phyloP scores from a whole-genome alignment of 371 early-diverging fungal genomes.

The Umbelopsis sp. region DNA sequence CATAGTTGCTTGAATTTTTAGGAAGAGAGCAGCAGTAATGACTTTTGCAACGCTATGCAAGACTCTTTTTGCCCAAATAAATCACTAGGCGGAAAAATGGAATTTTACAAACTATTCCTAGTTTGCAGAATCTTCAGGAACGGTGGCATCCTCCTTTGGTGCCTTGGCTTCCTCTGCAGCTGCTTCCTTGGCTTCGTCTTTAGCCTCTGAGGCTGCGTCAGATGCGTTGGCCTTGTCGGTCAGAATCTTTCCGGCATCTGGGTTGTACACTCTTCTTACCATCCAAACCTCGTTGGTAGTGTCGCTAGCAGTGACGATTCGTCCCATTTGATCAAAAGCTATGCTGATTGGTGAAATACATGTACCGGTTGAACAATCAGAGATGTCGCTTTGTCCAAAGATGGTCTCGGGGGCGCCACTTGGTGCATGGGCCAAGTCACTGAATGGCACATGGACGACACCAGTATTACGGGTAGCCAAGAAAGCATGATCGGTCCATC shows the following conservation, averaged over 20 bases:
- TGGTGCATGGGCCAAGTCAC: conserved; percentile 49
- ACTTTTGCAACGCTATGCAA: no score
- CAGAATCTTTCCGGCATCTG: conserved; percentile 33
- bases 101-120: no score
- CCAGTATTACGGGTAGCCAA: conserved; percentile 38
- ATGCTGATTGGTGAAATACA: conserved; percentile 43
- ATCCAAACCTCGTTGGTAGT: conserved; percentile 45
- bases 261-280: conserved; percentile 37
- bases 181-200: conserved; percentile 23
- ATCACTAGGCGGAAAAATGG: no score
- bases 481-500: conserved; percentile 43
- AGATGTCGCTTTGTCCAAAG: conserved; percentile 31
- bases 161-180: neutral
- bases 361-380: conserved; percentile 8
- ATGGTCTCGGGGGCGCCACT: conserved; percentile 41
- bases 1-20: no score
- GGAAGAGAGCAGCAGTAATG: no score
- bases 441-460: conserved; percentile 42
- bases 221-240: conserved; percentile 30
- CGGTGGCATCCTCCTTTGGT: no score
- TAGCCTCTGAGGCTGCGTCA: conserved; percentile 20
- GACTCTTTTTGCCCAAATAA: no score
- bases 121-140: no score
- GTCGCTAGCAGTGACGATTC: conserved; percentile 43
- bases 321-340: conserved; percentile 41